Evolutionary conservation across 768 basidiomycete species (phyloP), one percentile per base, ranked within the genome.

Genomic region (Daedaleopsis nitida): DNA sequence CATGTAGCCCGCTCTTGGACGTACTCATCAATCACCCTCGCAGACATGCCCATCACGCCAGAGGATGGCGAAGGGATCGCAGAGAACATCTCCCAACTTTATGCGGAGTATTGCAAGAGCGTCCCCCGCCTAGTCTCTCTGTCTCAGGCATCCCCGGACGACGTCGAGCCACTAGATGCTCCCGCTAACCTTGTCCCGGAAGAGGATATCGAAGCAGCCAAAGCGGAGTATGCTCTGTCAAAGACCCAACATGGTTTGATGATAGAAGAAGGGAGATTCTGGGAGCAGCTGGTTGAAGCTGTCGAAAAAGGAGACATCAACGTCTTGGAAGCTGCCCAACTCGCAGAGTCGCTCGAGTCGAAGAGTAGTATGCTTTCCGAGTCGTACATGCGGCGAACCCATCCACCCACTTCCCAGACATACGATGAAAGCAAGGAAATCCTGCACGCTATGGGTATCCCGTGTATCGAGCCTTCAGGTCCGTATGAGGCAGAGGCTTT

Each of bases 401-500:
- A 82, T 60, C 72, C 83, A 5, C 92, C 94, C 0, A 86, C 86
- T 0, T 52, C 74, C 12, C 75, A 78, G 32, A 92, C 89, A 3
- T 95, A 93, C 66, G 74, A 78, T 0, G 87, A 95, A 69, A 83
- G 85, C 64, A 86, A 81, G 69, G 82, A 84, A 54, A 83, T 96
- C 23, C 67, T 96, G 9, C 67, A 72, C 23, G 87, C 89, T 0
- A 90, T 96, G 89, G 94, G 94, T n/a, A 80, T 95, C 2, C 88
- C 88, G 0, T 89, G 87, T 66, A 71, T 96, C 34, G 84, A 91
- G 17, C 76, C 88, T 10, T 76, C 78, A 0, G 87, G 87, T 0
- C 83, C 88, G 0, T 86, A 82, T 58, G 95, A 97, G 71, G 95
- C 89, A 1, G 95, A 97, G 73, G 93, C 91, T 0, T 74, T 96